phyloP scores from a whole-genome alignment of 345 rosid species.

The Euphorbia pulcherrima region DNA sequence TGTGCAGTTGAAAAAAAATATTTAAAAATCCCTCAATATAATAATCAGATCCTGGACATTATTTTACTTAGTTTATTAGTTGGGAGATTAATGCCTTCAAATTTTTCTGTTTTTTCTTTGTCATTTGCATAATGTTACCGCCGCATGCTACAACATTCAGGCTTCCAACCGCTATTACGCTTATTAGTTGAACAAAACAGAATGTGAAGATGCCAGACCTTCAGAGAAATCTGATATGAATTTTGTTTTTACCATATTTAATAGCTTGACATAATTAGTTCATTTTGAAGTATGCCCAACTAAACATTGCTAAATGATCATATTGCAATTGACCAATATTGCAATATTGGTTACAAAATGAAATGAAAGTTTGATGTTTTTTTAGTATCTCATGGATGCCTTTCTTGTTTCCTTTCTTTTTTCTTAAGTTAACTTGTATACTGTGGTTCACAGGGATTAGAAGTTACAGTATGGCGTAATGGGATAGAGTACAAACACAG shows the following conservation, averaged over 20 bases:
- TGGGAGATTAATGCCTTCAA: background rate
- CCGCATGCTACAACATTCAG: background rate
- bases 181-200: background rate
- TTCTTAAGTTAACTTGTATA: background rate
- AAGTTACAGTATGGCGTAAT: slow-evolving; percentile 89
- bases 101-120: background rate
- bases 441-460: slow-evolving; percentile 53
- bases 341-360: background rate
- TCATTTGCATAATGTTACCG: background rate
- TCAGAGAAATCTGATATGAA: background rate
- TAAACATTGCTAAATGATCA: background rate
- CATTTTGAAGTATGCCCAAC: background rate
- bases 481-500: slow-evolving; percentile 71
- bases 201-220: background rate
- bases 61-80: background rate
- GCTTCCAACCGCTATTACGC: background rate
- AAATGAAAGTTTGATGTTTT: background rate
- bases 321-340: background rate
- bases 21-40: too few species aligned
- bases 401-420: slow-evolving; percentile 2
- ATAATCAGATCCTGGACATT: background rate
- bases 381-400: background rate
- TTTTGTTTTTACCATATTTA: background rate
- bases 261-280: background rate
- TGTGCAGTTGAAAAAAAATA: too few species aligned